Evolutionary conservation across 805 yeast genomes (phyloP), one percentile per base, ranked within the genome.

Genomic region (Candida sithepensis): DNA sequence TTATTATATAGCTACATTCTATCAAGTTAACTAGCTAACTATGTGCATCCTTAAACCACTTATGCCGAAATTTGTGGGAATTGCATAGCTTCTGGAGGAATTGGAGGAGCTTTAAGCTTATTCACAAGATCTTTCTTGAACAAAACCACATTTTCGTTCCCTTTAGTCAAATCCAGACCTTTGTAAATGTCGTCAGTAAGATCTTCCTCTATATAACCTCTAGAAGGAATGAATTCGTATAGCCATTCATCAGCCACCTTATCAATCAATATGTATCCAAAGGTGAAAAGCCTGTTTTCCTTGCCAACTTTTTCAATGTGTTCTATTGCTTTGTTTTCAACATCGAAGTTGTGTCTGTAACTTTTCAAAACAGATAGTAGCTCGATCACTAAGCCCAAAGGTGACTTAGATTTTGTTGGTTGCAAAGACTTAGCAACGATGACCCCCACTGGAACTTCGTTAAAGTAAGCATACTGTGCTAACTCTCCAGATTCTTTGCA

Each of bases 361-460:
- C 82, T 74, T 40, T 77, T 71, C 50, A 88, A 66, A 6, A 89
- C 92, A 1, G 45, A 44, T 10, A 65, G 41, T 20, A 52, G 41
- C 9, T 57, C 52, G 19, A 66, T 51, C 3, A 55, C 20, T 16
- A 65, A 47, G 2, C 67, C 69, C 16, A 57, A 46, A 1, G 68
- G 68, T 0, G 64, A 47, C 26, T 61, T 70, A 4, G 71, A 71
- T 41, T 73, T 70, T 13, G 68, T 56, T 19, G 78, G 70, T 47
- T 74, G 72, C 45, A 75, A 67, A 8, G 73, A 65, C 54, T 71
- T 73, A 46, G 85, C 84, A 50, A 82, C 81, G 42, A 89, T 68
- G 3, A 82, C 84, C 14, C 94, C 96, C 3, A 89, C 92, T 7
- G 96, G 89, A 5, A 86, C 77, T 58, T 85, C 96, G 42, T 84